phyloP scores from a whole-genome alignment of 352 stramenopile genomes.

The Pythium oligandrum region DNA sequence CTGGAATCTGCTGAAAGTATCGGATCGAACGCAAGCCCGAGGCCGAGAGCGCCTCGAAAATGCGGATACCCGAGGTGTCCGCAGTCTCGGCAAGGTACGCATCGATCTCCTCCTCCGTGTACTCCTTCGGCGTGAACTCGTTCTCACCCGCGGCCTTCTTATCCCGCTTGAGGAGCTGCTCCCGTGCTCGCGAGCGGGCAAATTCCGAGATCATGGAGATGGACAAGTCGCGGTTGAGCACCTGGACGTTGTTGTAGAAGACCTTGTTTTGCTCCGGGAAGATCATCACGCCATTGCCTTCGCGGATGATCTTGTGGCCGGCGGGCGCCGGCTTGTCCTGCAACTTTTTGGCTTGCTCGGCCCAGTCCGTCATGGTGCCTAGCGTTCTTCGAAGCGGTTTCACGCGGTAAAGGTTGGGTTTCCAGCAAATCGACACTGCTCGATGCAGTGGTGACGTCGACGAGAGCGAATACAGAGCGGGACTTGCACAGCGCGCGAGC shows the following conservation, averaged over 20 bases:
- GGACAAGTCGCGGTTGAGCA: conserved; percentile 99
- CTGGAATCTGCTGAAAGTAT: conserved; percentile 99
- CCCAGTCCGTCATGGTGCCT: conserved; percentile 36
- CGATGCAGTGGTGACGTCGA: no score
- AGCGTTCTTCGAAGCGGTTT: no score
- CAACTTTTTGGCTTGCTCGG: conserved; percentile 53
- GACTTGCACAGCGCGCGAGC: no score
- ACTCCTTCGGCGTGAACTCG: conserved; percentile 41
- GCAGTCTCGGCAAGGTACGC: conserved; percentile 50
- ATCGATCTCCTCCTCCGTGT: conserved; percentile 73
- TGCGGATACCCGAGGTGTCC: conserved; percentile 88
- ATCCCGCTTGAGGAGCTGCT: conserved; percentile 70
- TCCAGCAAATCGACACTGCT: no score
- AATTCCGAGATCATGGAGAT: conserved; percentile 98
- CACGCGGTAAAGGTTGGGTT: no score
- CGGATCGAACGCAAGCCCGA: conserved; percentile 98
- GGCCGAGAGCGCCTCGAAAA: conserved; percentile 98
- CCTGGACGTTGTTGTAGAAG: conserved; percentile 93
- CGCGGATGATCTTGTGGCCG: conserved; percentile 86
- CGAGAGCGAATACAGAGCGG: no score
- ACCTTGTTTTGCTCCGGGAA: conserved; percentile 89
- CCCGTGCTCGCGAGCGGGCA: conserved; percentile 81
- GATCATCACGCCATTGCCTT: conserved; percentile 89
- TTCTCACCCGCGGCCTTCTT: conserved; percentile 44
- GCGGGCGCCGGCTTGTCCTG: conserved; percentile 50